A percentile compares a stretch with the other conserved stretches of the same genome.
Evolutionary conservation across 441 rosid genomes (phyloP).

Genomic region (Isatis lusitanica): DNA sequence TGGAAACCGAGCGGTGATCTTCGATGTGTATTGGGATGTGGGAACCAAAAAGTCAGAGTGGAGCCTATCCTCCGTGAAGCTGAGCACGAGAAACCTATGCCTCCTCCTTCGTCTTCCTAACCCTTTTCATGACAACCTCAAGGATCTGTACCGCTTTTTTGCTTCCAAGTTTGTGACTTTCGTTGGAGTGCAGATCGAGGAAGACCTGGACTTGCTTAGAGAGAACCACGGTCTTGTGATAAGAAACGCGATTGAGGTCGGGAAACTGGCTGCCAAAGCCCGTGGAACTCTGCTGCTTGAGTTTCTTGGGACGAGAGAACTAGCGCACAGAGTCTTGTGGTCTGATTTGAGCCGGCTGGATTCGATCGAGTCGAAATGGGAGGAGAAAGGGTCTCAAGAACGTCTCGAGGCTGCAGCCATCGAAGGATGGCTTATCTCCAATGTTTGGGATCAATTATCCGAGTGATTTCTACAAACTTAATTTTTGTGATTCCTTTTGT

Average conservation of each 20-base stretch:
- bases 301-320: conserved; percentile 36
- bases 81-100: conserved; percentile 30
- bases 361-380: conserved; percentile 34
- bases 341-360: conserved; percentile 35
- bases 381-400: conserved; percentile 14
- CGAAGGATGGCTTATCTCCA: conserved; percentile 39
- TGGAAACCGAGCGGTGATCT: conserved; percentile 26
- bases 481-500: not conserved
- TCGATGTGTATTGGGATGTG: conserved; percentile 30
- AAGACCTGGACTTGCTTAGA: conserved; percentile 30
- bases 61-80: conserved; percentile 32
- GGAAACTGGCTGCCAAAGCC: conserved; percentile 30
- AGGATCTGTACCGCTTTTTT: conserved; percentile 34
- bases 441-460: conserved; percentile 31
- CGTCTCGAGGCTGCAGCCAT: conserved; percentile 35
- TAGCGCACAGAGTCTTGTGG: conserved; percentile 34
- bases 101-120: conserved; percentile 28
- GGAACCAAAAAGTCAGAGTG: conserved; percentile 12
- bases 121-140: conserved; percentile 26
- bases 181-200: conserved; percentile 35
- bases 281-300: conserved; percentile 31
- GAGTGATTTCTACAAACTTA: not conserved
- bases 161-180: conserved; percentile 37
- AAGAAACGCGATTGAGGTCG: conserved; percentile 24
- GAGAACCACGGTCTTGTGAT: conserved; percentile 34